Evolutionary conservation across 2,329 filamentous ascomycete genomes (phyloP), one percentile per base, ranked within the genome.

Genomic region (Cladophialophora yegresii): DNA sequence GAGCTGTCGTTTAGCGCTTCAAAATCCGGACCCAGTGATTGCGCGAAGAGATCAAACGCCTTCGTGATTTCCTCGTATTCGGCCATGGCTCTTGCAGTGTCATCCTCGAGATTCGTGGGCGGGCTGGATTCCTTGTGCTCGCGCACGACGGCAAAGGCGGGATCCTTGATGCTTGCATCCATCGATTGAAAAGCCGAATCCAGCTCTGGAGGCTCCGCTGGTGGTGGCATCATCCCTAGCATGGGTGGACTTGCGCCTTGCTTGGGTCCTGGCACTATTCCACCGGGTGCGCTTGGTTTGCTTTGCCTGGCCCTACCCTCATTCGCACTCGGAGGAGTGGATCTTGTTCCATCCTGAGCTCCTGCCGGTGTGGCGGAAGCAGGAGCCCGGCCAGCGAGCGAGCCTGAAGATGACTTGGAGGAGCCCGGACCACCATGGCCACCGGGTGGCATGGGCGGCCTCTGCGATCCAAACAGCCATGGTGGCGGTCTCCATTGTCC

Each of bases 21-120:
- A 75, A 96, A 98, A 50, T 90, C 87, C 4, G 87, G 82, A 0
- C 90, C 90, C 8, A 96, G 84, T 49, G 85, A 84, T 4, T 80
- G 78, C 49, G 84, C 81, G 62, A 79, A 80, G 22, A 72, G 61
- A 26, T 81, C 77, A 62, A 80, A 77, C 5, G 79, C 78, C 53
- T 71, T 72, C 9, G 73, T 63, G 32, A 82, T 79, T 43, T 74
- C 71, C 62, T 89, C 85, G 90, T 95, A 96, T 77, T 97, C 92
- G 40, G 79, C 78, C 59, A 91, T 77, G 2, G 92, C 92, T n/a
- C 83, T 81, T n/a, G 83, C 80, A 3, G 89, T 90, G 54, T 86
- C 86, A 2, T 81, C 77, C 56, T 89, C 84, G 1, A 91, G 81
- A 68, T 90, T 65, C 30, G 30, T 4, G 73, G 71, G n/a, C 73